phyloP scores from a whole-genome alignment of 257 asterid genomes.

The Paraleonurus japonicus region DNA sequence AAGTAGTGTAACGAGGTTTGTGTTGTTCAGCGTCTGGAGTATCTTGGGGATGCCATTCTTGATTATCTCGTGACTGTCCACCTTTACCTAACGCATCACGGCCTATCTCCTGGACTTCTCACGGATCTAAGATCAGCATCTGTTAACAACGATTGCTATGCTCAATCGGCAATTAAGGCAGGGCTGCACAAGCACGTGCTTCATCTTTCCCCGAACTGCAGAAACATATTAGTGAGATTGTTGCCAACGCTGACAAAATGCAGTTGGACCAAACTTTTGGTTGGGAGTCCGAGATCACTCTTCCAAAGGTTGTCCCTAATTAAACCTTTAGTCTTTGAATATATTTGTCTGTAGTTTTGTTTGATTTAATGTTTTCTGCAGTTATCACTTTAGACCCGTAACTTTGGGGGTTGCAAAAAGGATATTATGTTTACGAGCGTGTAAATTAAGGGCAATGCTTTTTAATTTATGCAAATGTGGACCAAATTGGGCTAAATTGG shows the following conservation, averaged over 20 bases:
- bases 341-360: too few species aligned
- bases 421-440: too few species aligned
- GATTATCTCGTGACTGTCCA: slow-evolving; percentile 65
- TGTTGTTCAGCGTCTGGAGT: slow-evolving; percentile 64
- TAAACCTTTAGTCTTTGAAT: background rate
- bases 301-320: slow-evolving; percentile 61
- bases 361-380: background rate
- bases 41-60: slow-evolving; percentile 84
- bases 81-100: slow-evolving; percentile 53
- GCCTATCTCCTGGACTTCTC: slow-evolving; percentile 64
- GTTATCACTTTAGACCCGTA: background rate
- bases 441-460: too few species aligned
- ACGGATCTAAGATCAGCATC: slow-evolving; percentile 91
- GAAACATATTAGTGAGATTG: slow-evolving; percentile 40
- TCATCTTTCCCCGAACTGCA: slow-evolving; percentile 72
- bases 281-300: slow-evolving; percentile 59
- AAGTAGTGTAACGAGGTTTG: background rate
- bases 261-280: slow-evolving; percentile 53
- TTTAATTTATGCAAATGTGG: too few species aligned
- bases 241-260: slow-evolving; percentile 26
- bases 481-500: too few species aligned
- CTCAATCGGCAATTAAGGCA: slow-evolving; percentile 60
- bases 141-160: slow-evolving; percentile 78
- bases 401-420: too few species aligned
- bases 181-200: slow-evolving; percentile 66